Evolutionary conservation across 257 asterid species (phyloP).

Genomic region (Rehmannia glutinosa): DNA sequence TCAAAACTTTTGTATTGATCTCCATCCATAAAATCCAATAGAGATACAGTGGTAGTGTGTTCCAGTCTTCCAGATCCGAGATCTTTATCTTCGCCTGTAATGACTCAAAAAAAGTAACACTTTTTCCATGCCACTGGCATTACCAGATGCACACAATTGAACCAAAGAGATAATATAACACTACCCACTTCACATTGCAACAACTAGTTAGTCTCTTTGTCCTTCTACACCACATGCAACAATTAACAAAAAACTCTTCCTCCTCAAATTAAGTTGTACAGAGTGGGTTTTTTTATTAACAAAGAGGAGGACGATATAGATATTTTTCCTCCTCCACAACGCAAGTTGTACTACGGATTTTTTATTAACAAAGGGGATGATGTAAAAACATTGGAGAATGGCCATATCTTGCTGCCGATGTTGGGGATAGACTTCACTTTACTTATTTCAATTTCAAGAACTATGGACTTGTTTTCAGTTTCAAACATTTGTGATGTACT

Average conservation of each 20-base stretch:
- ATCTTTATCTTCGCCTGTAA: neutral
- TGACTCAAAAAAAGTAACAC: neutral
- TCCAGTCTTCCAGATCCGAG: conserved; percentile 1
- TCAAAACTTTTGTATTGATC: neutral
- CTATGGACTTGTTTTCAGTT: no score
- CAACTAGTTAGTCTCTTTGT: neutral
- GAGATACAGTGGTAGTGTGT: neutral
- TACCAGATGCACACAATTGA: neutral
- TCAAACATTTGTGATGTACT: no score
- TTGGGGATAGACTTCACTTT: no score
- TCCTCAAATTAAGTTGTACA: neutral
- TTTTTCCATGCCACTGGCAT: neutral
- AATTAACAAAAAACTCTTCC: neutral
- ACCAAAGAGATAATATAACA: neutral
- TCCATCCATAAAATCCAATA: neutral
- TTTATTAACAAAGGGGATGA: neutral
- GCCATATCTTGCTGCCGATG: neutral
- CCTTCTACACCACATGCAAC: neutral
- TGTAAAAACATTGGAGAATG: neutral
- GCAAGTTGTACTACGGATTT: neutral
- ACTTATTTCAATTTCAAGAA: neutral
- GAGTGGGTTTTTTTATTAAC: neutral
- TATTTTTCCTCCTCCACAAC: no score
- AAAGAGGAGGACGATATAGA: neutral
- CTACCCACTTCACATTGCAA: neutral